phyloP scores from a whole-genome alignment of 169 alveolate genomes.

The Plasmodium vivax region DNA sequence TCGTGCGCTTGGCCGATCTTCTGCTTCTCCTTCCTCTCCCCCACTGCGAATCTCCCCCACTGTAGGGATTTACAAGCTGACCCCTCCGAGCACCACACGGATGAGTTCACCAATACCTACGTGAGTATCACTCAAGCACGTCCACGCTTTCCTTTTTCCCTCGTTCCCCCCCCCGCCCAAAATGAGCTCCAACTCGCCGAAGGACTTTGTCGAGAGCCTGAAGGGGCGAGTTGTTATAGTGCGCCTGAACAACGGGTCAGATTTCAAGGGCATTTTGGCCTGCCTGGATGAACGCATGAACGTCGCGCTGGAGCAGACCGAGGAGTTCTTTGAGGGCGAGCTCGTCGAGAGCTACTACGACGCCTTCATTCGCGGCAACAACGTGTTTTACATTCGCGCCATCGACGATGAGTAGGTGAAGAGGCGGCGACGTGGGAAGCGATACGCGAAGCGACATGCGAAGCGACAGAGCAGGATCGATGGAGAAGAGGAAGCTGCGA shows the following conservation, averaged over 20 bases:
- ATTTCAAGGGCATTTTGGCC: conserved; percentile 84
- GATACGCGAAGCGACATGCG: too few relatives aligned
- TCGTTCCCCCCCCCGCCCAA: neutral
- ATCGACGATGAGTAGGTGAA: conserved; percentile 36
- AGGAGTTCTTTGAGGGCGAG: conserved; percentile 86
- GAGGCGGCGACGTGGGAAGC: too few relatives aligned
- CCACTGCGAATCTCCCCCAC: neutral
- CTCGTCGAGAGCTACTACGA: conserved; percentile 86
- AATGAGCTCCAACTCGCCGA: conserved; percentile 71
- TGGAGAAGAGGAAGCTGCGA: neutral
- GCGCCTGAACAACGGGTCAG: conserved; percentile 81
- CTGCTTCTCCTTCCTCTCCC: neutral
- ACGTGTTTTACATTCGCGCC: conserved; percentile 81
- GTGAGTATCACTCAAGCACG: neutral
- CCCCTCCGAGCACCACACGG: neutral
- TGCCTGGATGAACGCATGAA: conserved; percentile 91
- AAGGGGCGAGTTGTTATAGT: conserved; percentile 79
- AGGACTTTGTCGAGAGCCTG: conserved; percentile 68
- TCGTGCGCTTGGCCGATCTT: neutral
- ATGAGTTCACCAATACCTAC: neutral
- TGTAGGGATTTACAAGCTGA: neutral
- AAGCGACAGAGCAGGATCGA: too few relatives aligned
- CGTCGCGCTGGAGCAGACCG: conserved; percentile 88
- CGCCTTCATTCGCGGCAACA: conserved; percentile 90
- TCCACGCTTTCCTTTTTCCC: too few relatives aligned